A percentile compares a stretch with the other conserved stretches of the same genome.
phyloP scores from a whole-genome alignment of 148 eudicot genomes.

The Dianthus caryophyllus region DNA sequence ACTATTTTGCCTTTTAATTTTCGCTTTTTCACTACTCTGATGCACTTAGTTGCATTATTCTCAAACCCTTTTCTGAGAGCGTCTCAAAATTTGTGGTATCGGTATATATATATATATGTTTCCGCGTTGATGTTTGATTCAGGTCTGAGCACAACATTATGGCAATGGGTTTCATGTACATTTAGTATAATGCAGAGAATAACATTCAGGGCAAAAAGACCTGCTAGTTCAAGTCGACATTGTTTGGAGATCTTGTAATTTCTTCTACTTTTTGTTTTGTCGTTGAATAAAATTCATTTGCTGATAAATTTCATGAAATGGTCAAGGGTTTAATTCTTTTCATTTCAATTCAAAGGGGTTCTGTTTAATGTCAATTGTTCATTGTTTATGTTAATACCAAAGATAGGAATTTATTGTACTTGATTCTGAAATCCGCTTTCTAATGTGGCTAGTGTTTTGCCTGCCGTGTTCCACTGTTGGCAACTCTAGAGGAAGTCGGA shows the following conservation, averaged over 20 bases:
- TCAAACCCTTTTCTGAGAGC: constrained; percentile 3
- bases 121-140: constrained; percentile 14
- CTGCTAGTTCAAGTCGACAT: background rate
- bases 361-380: background rate
- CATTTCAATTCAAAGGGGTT: no score
- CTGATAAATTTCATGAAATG: constrained; percentile 14
- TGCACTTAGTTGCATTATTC: constrained; percentile 15
- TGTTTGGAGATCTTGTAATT: constrained; percentile 12
- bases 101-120: constrained; percentile 32
- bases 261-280: background rate
- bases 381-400: no score
- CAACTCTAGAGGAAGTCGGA: no score
- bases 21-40: constrained; percentile 7
- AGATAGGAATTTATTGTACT: no score
- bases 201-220: constrained; percentile 8
- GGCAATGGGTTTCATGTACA: constrained; percentile 27
- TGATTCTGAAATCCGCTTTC: background rate
- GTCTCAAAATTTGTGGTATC: constrained; percentile 10
- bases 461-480: no score
- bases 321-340: no score
- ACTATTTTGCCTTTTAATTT: constrained; percentile 13
- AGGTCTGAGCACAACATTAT: constrained; percentile 18
- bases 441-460: no score
- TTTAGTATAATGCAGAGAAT: constrained; percentile 23
- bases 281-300: constrained; percentile 16